Percentiles rank a stretch among this genome's conserved stretches.
Evolutionary conservation across 805 yeast species (phyloP).

Genomic region (Ogataea pilisensis): DNA sequence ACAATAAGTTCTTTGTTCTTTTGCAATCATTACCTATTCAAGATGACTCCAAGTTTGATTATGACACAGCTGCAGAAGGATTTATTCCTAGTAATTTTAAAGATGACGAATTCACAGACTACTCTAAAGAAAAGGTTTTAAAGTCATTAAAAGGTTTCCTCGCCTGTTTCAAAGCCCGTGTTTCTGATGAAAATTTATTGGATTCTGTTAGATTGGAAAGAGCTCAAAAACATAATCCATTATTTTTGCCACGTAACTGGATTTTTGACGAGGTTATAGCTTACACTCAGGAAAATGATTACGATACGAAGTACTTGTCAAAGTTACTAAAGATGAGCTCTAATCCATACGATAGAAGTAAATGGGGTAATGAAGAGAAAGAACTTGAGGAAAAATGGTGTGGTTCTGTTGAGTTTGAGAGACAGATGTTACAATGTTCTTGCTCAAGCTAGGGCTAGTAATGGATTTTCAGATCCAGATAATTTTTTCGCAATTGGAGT

Average conservation of each 20-base stretch:
- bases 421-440: slow-evolving; percentile 67
- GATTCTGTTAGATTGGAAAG: slow-evolving; percentile 36
- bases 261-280: slow-evolving; percentile 78
- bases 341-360: slow-evolving; percentile 62
- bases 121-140: slow-evolving; percentile 36
- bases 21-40: slow-evolving; percentile 47
- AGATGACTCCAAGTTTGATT: slow-evolving; percentile 25
- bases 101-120: slow-evolving; percentile 21
- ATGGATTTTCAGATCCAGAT: not conserved
- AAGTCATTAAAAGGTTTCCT: slow-evolving; percentile 50
- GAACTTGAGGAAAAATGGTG: slow-evolving; percentile 62
- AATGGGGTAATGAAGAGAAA: slow-evolving; percentile 65
- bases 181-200: slow-evolving; percentile 29
- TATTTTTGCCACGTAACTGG: slow-evolving; percentile 82
- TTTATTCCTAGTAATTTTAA: slow-evolving; percentile 29
- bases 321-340: slow-evolving; percentile 69
- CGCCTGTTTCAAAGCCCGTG: slow-evolving; percentile 39
- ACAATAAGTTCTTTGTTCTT: slow-evolving; percentile 68
- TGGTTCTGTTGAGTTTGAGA: slow-evolving; percentile 48
- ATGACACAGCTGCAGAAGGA: slow-evolving; percentile 22
- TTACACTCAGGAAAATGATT: slow-evolving; percentile 46
- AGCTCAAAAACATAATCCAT: slow-evolving; percentile 60
- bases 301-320: slow-evolving; percentile 47
- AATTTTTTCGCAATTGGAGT: not conserved
- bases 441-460: slow-evolving; percentile 45